These are phyloP conservation scores for Ceratocystis variospora DNA, from an alignment of 2,329 filamentous ascomycete genomes.

Conservation along the genomic window DNA sequence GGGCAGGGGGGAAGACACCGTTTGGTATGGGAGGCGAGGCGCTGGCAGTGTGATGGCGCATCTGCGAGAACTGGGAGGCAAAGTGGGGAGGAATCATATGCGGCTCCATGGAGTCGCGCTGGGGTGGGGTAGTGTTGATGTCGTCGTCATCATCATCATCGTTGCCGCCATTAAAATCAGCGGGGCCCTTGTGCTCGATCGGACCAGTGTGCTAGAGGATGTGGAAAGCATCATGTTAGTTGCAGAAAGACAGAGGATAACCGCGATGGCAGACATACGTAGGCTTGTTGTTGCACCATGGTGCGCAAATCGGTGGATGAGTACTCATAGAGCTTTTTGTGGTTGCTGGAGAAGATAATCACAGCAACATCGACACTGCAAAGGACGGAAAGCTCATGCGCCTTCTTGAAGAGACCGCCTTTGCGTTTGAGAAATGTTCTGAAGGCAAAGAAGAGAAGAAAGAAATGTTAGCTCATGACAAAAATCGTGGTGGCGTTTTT, in stretches of 20 bases:
- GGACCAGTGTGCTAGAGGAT: slow-evolving; percentile 64
- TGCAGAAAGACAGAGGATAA: slow-evolving; percentile 1
- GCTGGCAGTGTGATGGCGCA: slow-evolving; percentile 69
- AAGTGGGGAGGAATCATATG: slow-evolving; percentile 58
- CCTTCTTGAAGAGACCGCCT: slow-evolving; percentile 98
- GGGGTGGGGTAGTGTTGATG: slow-evolving; percentile 58
- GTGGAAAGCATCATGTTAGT: slow-evolving; percentile 20
- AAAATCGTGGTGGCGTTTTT: background rate
- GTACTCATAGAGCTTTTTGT: slow-evolving; percentile 94
- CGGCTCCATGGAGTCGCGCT: slow-evolving; percentile 44
- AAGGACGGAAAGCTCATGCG: slow-evolving; percentile 91
- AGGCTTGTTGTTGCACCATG: slow-evolving; percentile 76
- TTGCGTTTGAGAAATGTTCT: slow-evolving; percentile 98
- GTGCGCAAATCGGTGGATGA: slow-evolving; percentile 89
- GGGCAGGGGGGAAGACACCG: slow-evolving; percentile 38
- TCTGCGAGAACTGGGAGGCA: slow-evolving; percentile 63
- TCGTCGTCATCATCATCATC: slow-evolving; percentile 77
- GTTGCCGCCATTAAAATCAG: slow-evolving; percentile 76
- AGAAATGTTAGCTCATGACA: background rate
- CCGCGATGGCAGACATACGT: slow-evolving; percentile 45
- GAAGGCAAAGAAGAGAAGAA: slow-evolving; percentile 17
- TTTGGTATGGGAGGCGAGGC: slow-evolving; percentile 80
- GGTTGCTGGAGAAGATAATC: slow-evolving; percentile 92
- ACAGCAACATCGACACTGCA: slow-evolving; percentile 98
- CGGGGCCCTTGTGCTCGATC: slow-evolving; percentile 91